These are phyloP conservation scores for Penicillium robsamsonii DNA, from an alignment of 495 filamentous ascomycete species.

Conservation along the genomic window DNA sequence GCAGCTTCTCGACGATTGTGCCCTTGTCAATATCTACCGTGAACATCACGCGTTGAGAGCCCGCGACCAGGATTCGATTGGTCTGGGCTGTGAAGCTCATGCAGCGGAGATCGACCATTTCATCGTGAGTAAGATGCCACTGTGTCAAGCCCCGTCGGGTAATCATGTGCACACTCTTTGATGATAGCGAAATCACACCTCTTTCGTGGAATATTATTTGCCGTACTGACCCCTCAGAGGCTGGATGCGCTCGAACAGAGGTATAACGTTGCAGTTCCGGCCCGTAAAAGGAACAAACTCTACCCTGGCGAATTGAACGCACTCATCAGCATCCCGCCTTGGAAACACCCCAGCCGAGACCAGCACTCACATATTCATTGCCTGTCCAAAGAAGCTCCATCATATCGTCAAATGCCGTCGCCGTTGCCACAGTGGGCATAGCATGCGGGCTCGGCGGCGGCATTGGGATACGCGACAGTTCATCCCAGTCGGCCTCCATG, in stretches of 20 bases:
- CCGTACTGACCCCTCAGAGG: slow-evolving; percentile 66
- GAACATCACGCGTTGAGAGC: slow-evolving; percentile 83
- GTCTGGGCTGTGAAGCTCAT: slow-evolving; percentile 92
- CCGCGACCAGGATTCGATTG: slow-evolving; percentile 82
- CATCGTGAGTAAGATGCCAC: slow-evolving; percentile 78
- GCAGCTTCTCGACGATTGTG: slow-evolving; percentile 67
- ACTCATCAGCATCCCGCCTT: slow-evolving; percentile 2
- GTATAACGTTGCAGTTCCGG: slow-evolving; percentile 76
- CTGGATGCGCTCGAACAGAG: slow-evolving; percentile 68
- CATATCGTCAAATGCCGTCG: slow-evolving; percentile 80
- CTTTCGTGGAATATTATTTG: slow-evolving; percentile 85
- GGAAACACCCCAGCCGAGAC: background rate
- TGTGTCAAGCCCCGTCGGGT: slow-evolving; percentile 72
- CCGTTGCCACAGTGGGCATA: slow-evolving; percentile 62
- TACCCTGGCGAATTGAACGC: slow-evolving; percentile 54
- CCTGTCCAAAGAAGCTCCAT: slow-evolving; percentile 92
- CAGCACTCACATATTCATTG: slow-evolving; percentile 71
- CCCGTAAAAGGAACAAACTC: slow-evolving; percentile 81
- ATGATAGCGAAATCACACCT: slow-evolving; percentile 76
- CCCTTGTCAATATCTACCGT: slow-evolving; percentile 87
- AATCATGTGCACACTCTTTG: slow-evolving; percentile 80
- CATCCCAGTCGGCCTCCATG: slow-evolving; percentile 52
- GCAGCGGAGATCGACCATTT: slow-evolving; percentile 80
- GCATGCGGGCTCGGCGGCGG: slow-evolving; percentile 63
- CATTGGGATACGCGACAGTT: slow-evolving; percentile 70